Conservation (phyloP, 352 stramenopile genomes). For the Thalassiosira mediterranea region DNA sequence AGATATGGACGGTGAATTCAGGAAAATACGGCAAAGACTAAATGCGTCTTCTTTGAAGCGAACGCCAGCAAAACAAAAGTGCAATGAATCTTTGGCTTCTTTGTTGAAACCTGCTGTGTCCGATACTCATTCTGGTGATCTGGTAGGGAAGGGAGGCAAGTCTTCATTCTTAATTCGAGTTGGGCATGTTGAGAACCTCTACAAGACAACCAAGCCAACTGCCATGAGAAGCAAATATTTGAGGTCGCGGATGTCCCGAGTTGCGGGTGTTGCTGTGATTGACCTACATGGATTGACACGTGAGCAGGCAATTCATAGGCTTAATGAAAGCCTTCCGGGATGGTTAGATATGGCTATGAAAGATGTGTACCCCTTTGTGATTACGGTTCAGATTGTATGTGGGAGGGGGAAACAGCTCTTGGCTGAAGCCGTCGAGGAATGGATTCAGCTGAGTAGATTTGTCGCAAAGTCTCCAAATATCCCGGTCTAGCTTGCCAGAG, state of each 20-base stretch:
- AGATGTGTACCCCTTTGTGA: slow-evolving; percentile 40
- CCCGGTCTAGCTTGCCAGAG: no score
- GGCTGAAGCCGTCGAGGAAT: slow-evolving; percentile 32
- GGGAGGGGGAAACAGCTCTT: slow-evolving; percentile 45
- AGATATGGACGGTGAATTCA: slow-evolving; percentile 25
- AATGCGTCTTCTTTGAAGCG: background rate
- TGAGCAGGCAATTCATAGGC: slow-evolving; percentile 20
- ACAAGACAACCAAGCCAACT: slow-evolving; percentile 14
- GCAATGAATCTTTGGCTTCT: background rate
- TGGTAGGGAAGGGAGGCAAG: slow-evolving; percentile 22
- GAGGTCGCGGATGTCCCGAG: background rate
- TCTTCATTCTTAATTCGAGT: slow-evolving; percentile 16
- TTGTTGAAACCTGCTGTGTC: background rate
- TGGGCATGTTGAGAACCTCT: slow-evolving; percentile 23
- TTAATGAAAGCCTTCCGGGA: slow-evolving; percentile 23
- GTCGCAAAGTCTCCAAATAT: no score
- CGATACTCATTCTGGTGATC: background rate
- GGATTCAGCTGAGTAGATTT: no score
- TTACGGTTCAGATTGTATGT: slow-evolving; percentile 34
- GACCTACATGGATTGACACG: slow-evolving; percentile 43
- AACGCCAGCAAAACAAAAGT: slow-evolving; percentile 4
- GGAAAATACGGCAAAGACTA: slow-evolving; percentile 15
- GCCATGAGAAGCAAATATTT: background rate
- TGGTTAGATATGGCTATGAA: slow-evolving; percentile 44
- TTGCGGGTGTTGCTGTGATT: slow-evolving; percentile 2